These are phyloP conservation scores for Prunus persica DNA, from an alignment of 306 rosid species.

Conservation along the genomic window Prunus_persica_NCBIv2 NC_034014.1:751501-752000, in stretches of 20 bases:
- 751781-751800: constrained; percentile 14
- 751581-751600: background rate
- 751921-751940: constrained; percentile 32
- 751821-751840: background rate
- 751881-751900: too few relatives aligned
- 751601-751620: background rate
- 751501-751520: background rate
- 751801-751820: background rate
- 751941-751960: constrained; percentile 11
- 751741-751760: constrained; percentile 30
- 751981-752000: constrained; percentile 58
- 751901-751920: background rate
- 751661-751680: constrained; percentile 37
- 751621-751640: background rate
- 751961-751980: constrained; percentile 4
- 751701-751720: constrained; percentile 25
- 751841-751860: background rate
- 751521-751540: background rate
- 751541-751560: background rate
- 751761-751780: constrained; percentile 28
- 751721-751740: constrained; percentile 42
- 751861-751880: too few relatives aligned
- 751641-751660: constrained; percentile 29
- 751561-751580: background rate
- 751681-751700: constrained; percentile 26